These are phyloP conservation scores for Beauveria varroae DNA, from an alignment of 2,329 filamentous ascomycete species.

Conservation along the genomic window DNA sequence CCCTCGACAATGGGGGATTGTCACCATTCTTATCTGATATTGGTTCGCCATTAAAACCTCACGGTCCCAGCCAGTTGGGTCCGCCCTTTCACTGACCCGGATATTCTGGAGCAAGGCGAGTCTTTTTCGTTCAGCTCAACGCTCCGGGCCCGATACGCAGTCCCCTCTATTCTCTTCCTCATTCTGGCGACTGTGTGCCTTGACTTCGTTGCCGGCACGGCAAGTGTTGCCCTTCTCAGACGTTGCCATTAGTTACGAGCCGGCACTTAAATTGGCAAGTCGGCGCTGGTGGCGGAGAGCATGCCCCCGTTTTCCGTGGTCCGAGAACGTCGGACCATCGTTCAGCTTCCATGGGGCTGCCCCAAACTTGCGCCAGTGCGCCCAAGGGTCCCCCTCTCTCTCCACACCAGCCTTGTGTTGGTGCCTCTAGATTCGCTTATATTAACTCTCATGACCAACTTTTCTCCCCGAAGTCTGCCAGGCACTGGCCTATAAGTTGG, in stretches of 20 bases:
- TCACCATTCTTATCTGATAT: not conserved
- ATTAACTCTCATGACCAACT: not conserved
- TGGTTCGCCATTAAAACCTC: not conserved
- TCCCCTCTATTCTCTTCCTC: too few relatives aligned
- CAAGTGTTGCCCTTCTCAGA: too few relatives aligned
- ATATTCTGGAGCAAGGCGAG: not conserved
- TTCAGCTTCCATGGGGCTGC: not conserved
- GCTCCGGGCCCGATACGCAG: too few relatives aligned
- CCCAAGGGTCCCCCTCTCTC: not conserved
- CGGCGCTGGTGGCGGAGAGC: not conserved
- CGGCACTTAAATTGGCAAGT: not conserved
- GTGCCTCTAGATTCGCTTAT: not conserved
- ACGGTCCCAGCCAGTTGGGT: not conserved
- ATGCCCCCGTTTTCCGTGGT: not conserved
- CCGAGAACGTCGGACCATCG: not conserved
- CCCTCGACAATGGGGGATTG: not conserved
- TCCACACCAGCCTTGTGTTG: not conserved
- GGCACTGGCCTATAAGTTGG: too few relatives aligned
- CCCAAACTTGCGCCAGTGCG: not conserved
- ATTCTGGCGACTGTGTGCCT: too few relatives aligned
- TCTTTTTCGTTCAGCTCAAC: not conserved
- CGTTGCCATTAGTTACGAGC: too few relatives aligned
- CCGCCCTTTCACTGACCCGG: too few relatives aligned
- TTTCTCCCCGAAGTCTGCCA: not conserved
- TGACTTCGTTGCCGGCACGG: too few relatives aligned